Conservation (phyloP, 176 grass and related monocot species). For the Oryza nivara region DNA sequence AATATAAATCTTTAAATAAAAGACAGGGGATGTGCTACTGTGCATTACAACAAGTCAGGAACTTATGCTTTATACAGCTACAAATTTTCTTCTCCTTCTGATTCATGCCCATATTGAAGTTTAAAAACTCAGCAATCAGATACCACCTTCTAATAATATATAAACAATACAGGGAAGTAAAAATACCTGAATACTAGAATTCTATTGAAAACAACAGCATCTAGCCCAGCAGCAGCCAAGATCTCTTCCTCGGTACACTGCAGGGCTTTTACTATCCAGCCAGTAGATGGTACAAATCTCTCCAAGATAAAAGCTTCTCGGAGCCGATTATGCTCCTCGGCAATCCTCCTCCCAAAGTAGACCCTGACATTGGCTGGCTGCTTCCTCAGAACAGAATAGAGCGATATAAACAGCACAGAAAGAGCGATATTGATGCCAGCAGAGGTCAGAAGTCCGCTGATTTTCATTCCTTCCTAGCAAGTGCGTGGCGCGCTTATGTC, state of each 20-base stretch:
- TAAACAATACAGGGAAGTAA: background rate
- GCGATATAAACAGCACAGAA: slow-evolving; percentile 66
- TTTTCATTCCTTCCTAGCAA: slow-evolving; percentile 55
- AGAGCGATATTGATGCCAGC: slow-evolving; percentile 88
- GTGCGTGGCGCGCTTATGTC: background rate
- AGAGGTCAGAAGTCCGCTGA: slow-evolving; percentile 81
- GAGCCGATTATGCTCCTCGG: slow-evolving; percentile 62
- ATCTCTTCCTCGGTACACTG: slow-evolving; percentile 84
- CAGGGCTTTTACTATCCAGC: slow-evolving; percentile 90
- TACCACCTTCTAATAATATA: background rate
- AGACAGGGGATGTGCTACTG: background rate
- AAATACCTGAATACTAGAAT: slow-evolving; percentile 85
- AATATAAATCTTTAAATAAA: background rate
- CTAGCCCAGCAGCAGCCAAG: slow-evolving; percentile 70
- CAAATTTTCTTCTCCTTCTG: background rate
- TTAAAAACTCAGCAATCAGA: slow-evolving; percentile 6
- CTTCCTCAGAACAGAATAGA: slow-evolving; percentile 92
- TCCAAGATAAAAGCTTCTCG: slow-evolving; percentile 76
- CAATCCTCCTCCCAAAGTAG: slow-evolving; percentile 81
- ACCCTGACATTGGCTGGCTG: slow-evolving; percentile 82
- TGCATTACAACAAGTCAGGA: background rate
- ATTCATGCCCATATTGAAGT: background rate
- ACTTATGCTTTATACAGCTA: background rate
- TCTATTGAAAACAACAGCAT: slow-evolving; percentile 88
- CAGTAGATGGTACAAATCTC: slow-evolving; percentile 73